phyloP scores from a whole-genome alignment of 1,284 basidiomycete species.

The Cryptococcus floricola region DNA sequence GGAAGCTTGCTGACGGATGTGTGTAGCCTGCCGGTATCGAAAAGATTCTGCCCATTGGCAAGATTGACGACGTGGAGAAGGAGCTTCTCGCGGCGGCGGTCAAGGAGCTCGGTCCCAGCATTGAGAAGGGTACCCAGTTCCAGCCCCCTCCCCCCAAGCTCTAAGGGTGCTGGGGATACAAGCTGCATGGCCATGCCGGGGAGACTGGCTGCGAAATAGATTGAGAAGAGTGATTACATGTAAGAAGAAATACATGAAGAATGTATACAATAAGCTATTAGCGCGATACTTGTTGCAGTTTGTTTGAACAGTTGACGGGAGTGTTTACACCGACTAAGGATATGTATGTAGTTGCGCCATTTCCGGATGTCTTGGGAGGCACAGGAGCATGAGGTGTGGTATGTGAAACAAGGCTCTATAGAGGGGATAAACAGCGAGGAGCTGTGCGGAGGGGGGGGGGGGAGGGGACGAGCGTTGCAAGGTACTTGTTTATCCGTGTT shows the following conservation, averaged over 20 bases:
- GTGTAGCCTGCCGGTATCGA: slow-evolving; percentile 51
- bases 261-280: not conserved
- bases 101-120: slow-evolving; percentile 54
- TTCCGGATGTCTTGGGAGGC: no score
- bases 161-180: slow-evolving; percentile 17
- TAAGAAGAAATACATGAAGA: not conserved
- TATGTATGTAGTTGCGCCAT: no score
- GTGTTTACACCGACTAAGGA: no score
- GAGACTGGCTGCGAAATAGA: no score
- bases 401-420: no score
- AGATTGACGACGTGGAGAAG: slow-evolving; percentile 53
- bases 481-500: no score
- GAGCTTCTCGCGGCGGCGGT: slow-evolving; percentile 53
- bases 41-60: slow-evolving; percentile 55
- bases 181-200: not conserved
- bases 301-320: no score
- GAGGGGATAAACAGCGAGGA: no score
- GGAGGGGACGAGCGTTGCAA: no score
- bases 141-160: slow-evolving; percentile 47
- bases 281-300: no score
- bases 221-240: not conserved
- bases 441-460: no score
- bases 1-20: slow-evolving; percentile 1
- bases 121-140: slow-evolving; percentile 52
- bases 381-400: no score